Evolutionary conservation across 1,139 yeast species (phyloP).

Genomic region (Blastobotrys raffinosifermentans): DNA sequence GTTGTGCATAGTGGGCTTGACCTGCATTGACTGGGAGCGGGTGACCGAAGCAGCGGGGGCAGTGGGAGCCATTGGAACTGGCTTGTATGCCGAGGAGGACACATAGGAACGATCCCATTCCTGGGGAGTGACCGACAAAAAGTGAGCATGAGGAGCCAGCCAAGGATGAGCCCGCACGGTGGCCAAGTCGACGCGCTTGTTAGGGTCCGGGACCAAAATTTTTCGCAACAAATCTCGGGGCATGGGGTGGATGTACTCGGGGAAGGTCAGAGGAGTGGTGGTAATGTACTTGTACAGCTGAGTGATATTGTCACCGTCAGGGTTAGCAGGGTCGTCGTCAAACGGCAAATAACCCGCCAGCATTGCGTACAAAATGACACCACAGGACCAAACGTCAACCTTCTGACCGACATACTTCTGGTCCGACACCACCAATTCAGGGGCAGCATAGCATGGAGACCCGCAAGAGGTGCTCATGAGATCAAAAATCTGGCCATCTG

Average conservation of each 20-base stretch:
- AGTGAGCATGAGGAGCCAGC: constrained; percentile 74
- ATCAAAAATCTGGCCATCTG: constrained; percentile 40
- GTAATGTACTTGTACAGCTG: constrained; percentile 88
- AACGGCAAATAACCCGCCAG: constrained; percentile 94
- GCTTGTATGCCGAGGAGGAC: constrained; percentile 11
- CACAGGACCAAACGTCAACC: constrained; percentile 96
- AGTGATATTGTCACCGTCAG: constrained; percentile 92
- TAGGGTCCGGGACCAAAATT: constrained; percentile 84
- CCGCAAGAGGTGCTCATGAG: constrained; percentile 96
- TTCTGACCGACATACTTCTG: constrained; percentile 88
- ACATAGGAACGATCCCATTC: constrained; percentile 66
- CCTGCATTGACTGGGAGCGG: constrained; percentile 25
- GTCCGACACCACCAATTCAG: constrained; percentile 86
- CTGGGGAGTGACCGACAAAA: constrained; percentile 74
- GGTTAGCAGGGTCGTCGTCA: constrained; percentile 96
- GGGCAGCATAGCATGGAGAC: constrained; percentile 98
- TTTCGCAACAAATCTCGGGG: constrained; percentile 87
- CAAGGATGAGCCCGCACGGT: constrained; percentile 80
- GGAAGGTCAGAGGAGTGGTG: constrained; percentile 85
- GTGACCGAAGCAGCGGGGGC: constrained; percentile 11
- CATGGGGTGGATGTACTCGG: constrained; percentile 85
- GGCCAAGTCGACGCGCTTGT: constrained; percentile 59
- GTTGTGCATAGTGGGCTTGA: constrained; percentile 12
- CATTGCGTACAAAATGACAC: constrained; percentile 94
- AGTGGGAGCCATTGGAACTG: constrained; percentile 3